phyloP scores from a whole-genome alignment of 768 basidiomycete genomes.

The Mycena metata region DNA sequence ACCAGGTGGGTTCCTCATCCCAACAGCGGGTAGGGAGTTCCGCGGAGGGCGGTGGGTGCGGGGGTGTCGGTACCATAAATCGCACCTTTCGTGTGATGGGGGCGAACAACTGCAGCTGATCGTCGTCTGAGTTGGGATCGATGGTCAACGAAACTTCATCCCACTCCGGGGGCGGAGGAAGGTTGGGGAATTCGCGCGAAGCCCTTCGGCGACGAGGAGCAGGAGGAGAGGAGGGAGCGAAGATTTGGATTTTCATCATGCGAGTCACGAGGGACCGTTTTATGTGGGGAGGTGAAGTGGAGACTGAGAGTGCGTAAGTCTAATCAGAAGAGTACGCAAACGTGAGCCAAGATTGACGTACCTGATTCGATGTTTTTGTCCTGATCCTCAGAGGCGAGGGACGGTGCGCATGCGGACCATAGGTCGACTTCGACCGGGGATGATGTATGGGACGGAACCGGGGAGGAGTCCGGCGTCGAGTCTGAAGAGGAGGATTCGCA shows the following conservation, averaged over 20 bases:
- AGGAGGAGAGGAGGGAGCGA: too few species aligned
- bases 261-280: not conserved
- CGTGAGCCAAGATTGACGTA: too few species aligned
- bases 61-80: not conserved
- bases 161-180: not conserved
- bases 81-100: not conserved
- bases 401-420: too few species aligned
- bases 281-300: too few species aligned
- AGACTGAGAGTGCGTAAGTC: too few species aligned
- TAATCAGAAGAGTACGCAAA: too few species aligned
- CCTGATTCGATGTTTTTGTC: too few species aligned
- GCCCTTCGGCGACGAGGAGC: not conserved
- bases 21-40: not conserved
- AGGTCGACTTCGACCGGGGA: too few species aligned
- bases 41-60: not conserved
- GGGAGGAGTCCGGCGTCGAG: too few species aligned
- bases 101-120: not conserved
- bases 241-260: not conserved
- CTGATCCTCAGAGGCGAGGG: too few species aligned
- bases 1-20: constrained; percentile 7
- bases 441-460: too few species aligned
- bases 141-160: constrained; percentile 4
- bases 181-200: not conserved
- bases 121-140: constrained; percentile 1
- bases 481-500: too few species aligned